Percentiles rank a stretch among this genome's conserved stretches.
These are phyloP conservation scores for Alnus glutinosa DNA, from an alignment of 306 rosid genomes.

Conservation along the genomic window DNA sequence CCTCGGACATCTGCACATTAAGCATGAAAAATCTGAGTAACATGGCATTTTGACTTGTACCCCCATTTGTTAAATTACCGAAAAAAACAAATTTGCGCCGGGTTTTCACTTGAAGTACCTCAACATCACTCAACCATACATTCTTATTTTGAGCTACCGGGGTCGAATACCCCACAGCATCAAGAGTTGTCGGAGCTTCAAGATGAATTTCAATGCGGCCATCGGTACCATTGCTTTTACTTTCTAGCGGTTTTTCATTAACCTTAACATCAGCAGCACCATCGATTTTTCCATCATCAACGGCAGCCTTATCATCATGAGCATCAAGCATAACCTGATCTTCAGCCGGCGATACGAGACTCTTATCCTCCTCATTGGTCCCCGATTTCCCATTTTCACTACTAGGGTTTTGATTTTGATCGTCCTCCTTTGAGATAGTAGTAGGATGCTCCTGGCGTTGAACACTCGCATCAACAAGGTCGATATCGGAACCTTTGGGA, in stretches of 20 bases:
- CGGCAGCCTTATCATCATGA: background rate
- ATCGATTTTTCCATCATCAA: slow-evolving; percentile 19
- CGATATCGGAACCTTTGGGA: slow-evolving; percentile 32
- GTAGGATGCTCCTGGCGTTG: slow-evolving; percentile 6
- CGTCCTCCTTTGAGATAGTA: slow-evolving; percentile 17
- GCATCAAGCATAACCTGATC: slow-evolving; percentile 41
- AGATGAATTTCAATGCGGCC: slow-evolving; percentile 23
- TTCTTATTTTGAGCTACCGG: slow-evolving; percentile 41
- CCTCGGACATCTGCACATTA: slow-evolving; percentile 47
- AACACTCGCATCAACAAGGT: slow-evolving; percentile 28
- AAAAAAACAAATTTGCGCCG: background rate
- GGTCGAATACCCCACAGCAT: slow-evolving; percentile 26
- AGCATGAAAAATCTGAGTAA: background rate
- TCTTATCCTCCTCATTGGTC: background rate
- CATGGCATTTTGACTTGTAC: background rate
- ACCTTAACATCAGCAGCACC: slow-evolving; percentile 21
- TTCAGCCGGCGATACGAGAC: slow-evolving; percentile 21
- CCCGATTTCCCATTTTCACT: slow-evolving; percentile 20
- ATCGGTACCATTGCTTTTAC: slow-evolving; percentile 22
- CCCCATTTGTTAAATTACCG: background rate
- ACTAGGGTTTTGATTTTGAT: slow-evolving; percentile 9
- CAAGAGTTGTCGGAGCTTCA: slow-evolving; percentile 20
- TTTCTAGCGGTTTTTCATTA: slow-evolving; percentile 22
- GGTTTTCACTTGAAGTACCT: slow-evolving; percentile 37
- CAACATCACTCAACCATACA: slow-evolving; percentile 31